Percentiles rank a stretch among this genome's conserved stretches.
Evolutionary conservation across 441 rosid species (phyloP).

Genomic region (Sinapis alba): DNA sequence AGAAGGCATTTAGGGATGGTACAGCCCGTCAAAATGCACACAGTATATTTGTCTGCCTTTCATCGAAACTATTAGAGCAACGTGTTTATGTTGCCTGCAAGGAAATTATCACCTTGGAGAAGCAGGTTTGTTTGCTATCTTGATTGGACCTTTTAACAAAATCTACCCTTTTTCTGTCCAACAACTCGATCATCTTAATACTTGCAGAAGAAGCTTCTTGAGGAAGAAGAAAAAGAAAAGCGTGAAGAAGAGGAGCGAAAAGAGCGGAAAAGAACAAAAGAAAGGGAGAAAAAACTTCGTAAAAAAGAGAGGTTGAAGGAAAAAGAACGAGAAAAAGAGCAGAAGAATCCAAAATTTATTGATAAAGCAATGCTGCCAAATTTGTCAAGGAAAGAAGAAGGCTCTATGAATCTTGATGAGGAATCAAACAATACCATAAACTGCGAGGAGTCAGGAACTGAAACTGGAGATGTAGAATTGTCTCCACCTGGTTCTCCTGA

Average conservation of each 20-base stretch:
- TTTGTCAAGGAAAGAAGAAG: slow-evolving; percentile 57
- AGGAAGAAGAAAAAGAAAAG: slow-evolving; percentile 98
- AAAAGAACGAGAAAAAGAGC: slow-evolving; percentile 65
- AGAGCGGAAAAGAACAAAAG: slow-evolving; percentile 86
- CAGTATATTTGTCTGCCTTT: slow-evolving; percentile 93
- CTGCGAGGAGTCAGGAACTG: slow-evolving; percentile 53
- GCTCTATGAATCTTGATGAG: slow-evolving; percentile 46
- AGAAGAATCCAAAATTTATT: slow-evolving; percentile 35
- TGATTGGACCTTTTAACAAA: background rate
- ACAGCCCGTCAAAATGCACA: slow-evolving; percentile 99
- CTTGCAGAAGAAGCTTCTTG: slow-evolving; percentile 85
- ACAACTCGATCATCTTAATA: slow-evolving; percentile 28
- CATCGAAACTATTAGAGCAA: slow-evolving; percentile 84
- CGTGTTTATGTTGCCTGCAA: slow-evolving; percentile 97
- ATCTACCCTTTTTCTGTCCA: background rate
- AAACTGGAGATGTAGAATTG: slow-evolving; percentile 49
- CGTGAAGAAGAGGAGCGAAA: slow-evolving; percentile 95
- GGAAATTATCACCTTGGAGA: slow-evolving; percentile 91
- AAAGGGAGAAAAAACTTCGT: slow-evolving; percentile 80
- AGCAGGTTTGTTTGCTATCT: slow-evolving; percentile 63
- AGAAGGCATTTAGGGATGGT: slow-evolving; percentile 98
- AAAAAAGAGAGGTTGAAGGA: slow-evolving; percentile 88
- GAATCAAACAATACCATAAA: slow-evolving; percentile 46
- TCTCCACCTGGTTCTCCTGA: slow-evolving; percentile 62
- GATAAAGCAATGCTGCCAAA: slow-evolving; percentile 42